Conservation (phyloP, 495 filamentous ascomycete species). For the Penicillium tannophilum region DNA sequence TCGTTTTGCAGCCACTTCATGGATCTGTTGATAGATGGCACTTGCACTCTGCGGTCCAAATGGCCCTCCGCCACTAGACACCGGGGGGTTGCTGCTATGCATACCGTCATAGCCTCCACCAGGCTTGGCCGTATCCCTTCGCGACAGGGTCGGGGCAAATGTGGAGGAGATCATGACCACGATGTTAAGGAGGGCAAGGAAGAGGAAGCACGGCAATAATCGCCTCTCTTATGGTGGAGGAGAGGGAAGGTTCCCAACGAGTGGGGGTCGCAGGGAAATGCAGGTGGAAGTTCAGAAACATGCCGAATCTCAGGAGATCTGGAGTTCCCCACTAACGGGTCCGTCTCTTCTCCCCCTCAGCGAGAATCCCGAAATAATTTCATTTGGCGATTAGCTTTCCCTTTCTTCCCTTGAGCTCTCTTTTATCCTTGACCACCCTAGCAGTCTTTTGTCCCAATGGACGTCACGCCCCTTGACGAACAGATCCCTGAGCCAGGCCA, state of each 20-base stretch:
- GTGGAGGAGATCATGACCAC: slow-evolving; percentile 38
- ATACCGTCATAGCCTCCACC: slow-evolving; percentile 31
- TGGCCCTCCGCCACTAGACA: slow-evolving; percentile 36
- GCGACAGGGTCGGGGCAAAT: slow-evolving; percentile 38
- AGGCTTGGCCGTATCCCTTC: slow-evolving; percentile 44
- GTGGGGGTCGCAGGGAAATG: slow-evolving; percentile 3
- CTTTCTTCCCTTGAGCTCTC: background rate
- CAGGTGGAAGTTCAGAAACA: slow-evolving; percentile 7
- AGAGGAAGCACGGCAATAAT: slow-evolving; percentile 4
- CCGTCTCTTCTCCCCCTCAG: slow-evolving; percentile 14
- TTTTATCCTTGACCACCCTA: background rate
- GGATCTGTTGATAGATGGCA: slow-evolving; percentile 78
- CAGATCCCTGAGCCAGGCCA: slow-evolving; percentile 50
- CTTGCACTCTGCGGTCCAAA: slow-evolving; percentile 64
- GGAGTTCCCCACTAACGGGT: slow-evolving; percentile 23
- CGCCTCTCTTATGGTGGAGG: background rate
- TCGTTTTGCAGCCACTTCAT: slow-evolving; percentile 85
- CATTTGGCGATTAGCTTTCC: slow-evolving; percentile 4
- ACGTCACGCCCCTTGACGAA: slow-evolving; percentile 30
- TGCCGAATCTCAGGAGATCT: slow-evolving; percentile 18
- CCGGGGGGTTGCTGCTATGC: slow-evolving; percentile 29
- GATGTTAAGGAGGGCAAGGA: background rate
- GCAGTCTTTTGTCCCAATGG: slow-evolving; percentile 14
- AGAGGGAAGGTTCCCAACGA: background rate
- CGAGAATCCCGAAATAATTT: background rate